A percentile compares a stretch with the other conserved stretches of the same genome.
phyloP scores from a whole-genome alignment of 1,284 basidiomycete species.

The Uromyces viciae-fabae region DNA sequence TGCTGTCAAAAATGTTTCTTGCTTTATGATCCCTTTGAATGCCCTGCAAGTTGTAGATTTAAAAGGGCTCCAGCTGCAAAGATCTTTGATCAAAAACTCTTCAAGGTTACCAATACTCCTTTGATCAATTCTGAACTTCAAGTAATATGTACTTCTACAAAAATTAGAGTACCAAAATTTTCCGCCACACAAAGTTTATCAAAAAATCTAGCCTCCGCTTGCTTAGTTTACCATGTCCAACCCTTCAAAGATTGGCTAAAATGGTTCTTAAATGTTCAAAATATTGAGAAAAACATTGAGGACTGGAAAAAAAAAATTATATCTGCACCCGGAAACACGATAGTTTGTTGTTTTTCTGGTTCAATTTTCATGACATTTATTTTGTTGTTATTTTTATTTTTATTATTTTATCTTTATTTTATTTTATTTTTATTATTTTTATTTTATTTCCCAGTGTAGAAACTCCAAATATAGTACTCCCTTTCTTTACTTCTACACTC shows the following conservation, averaged over 20 bases:
- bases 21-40: background rate
- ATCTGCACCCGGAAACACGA: background rate
- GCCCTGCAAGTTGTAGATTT: background rate
- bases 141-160: background rate
- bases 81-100: background rate
- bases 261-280: background rate
- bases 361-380: too few relatives aligned
- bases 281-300: conserved; percentile 5
- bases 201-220: background rate
- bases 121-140: too few relatives aligned
- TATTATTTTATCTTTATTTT: too few relatives aligned
- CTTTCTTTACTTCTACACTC: too few relatives aligned
- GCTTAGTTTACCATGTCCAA: background rate
- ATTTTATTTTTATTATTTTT: too few relatives aligned
- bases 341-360: too few relatives aligned
- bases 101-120: background rate
- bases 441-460: too few relatives aligned
- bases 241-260: background rate
- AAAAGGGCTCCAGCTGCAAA: background rate
- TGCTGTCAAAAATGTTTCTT: conserved; percentile 14
- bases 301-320: background rate
- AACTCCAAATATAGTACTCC: too few relatives aligned
- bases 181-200: background rate
- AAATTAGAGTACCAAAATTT: background rate
- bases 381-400: too few relatives aligned